These are phyloP conservation scores for Herpetomonas tarakana DNA, from an alignment of 208 protist species.

Conservation along the genomic window DNA sequence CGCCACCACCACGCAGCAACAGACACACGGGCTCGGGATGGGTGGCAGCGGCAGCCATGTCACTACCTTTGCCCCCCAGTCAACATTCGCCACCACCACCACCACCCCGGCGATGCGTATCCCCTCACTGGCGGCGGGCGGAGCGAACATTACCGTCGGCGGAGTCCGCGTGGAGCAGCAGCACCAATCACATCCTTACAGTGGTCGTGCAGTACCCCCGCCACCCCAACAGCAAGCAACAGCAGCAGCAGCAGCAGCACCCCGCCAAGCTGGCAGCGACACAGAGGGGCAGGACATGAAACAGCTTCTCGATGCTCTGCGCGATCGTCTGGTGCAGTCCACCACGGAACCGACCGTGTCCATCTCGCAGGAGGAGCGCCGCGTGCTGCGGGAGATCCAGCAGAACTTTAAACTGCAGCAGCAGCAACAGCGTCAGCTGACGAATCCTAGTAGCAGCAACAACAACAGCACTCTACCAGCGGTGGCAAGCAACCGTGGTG, in stretches of 20 bases:
- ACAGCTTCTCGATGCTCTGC: neutral
- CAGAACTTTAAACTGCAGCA: slow-evolving; percentile 34
- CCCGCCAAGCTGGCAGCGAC: neutral
- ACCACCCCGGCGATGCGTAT: neutral
- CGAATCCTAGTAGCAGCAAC: slow-evolving; percentile 6
- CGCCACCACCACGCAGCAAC: too few relatives aligned
- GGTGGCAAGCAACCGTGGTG: slow-evolving; percentile 12
- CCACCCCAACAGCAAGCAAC: neutral
- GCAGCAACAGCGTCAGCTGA: slow-evolving; percentile 16
- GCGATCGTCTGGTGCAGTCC: neutral
- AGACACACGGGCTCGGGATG: too few relatives aligned
- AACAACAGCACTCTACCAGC: neutral
- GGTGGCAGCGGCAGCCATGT: neutral
- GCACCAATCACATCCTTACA: too few relatives aligned
- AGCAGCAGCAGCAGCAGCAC: slow-evolving; percentile 4
- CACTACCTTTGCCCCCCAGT: neutral
- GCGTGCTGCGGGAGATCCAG: slow-evolving; percentile 43
- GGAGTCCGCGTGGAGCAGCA: too few relatives aligned
- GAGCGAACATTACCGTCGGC: too few relatives aligned
- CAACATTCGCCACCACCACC: neutral
- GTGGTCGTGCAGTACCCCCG: neutral
- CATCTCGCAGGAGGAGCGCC: slow-evolving; percentile 48
- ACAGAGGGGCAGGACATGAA: neutral
- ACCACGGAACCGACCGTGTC: slow-evolving; percentile 25
- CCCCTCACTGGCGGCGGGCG: neutral